Evolutionary conservation across 169 alveolate genomes (phyloP).

Genomic region (Eimeria falciformis): DNA sequence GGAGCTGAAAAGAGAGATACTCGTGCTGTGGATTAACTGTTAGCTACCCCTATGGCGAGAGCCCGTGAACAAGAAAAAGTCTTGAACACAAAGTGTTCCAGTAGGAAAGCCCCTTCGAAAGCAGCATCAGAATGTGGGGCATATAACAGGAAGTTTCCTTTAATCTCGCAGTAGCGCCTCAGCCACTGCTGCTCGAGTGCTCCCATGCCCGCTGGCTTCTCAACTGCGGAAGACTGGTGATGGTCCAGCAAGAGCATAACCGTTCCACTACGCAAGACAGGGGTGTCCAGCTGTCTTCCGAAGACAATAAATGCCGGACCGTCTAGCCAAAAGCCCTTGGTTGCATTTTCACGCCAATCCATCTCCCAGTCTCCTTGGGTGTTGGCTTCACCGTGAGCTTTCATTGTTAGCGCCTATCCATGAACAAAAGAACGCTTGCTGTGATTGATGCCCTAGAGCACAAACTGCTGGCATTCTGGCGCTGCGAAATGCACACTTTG

Average conservation of each 20-base stretch:
- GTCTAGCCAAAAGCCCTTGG: slow-evolving; percentile 68
- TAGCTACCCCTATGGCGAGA: slow-evolving; percentile 46
- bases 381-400: not conserved
- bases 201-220: not conserved
- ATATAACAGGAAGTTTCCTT: slow-evolving; percentile 56
- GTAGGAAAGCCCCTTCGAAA: slow-evolving; percentile 74
- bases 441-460: too few relatives aligned
- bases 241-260: slow-evolving; percentile 49
- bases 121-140: slow-evolving; percentile 70
- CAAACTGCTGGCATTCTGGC: too few relatives aligned
- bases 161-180: slow-evolving; percentile 67
- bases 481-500: too few relatives aligned
- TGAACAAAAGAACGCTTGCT: too few relatives aligned
- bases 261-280: slow-evolving; percentile 11
- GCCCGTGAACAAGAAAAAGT: slow-evolving; percentile 21
- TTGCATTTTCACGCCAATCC: not conserved
- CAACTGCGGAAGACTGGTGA: slow-evolving; percentile 71
- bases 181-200: slow-evolving; percentile 46
- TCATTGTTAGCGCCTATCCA: not conserved
- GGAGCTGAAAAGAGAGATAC: too few relatives aligned
- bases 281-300: slow-evolving; percentile 60
- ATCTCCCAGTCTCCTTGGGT: not conserved
- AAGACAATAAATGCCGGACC: slow-evolving; percentile 60
- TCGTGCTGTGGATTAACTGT: too few relatives aligned
- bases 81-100: slow-evolving; percentile 59